Evolutionary conservation across 1,139 yeast species (phyloP).

Genomic region (Saccharomyces hybrid): DNA sequence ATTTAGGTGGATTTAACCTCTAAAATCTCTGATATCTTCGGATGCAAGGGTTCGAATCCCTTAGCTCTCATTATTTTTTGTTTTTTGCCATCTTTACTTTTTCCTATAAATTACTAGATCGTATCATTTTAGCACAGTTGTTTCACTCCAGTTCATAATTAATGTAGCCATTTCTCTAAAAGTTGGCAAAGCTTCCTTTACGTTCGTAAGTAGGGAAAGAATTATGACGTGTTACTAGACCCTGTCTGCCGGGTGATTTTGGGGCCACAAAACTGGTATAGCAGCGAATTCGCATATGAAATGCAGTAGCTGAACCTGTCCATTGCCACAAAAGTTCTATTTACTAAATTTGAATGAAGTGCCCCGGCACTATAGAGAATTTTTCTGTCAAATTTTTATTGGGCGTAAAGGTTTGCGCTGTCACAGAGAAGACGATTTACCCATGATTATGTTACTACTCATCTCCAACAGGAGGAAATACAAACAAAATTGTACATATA

Average conservation of each 20-base stretch:
- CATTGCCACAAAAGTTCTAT: neutral
- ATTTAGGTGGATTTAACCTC: constrained; percentile 7
- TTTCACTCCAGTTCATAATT: too few relatives aligned
- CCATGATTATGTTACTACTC: neutral
- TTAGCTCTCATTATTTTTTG: constrained; percentile 5
- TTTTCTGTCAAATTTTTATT: neutral
- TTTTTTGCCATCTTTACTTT: neutral
- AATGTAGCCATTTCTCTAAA: too few relatives aligned
- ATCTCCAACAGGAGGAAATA: neutral
- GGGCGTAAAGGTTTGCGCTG: neutral
- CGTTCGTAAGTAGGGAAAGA: neutral
- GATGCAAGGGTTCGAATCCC: constrained; percentile 10
- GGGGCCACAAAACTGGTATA: neutral
- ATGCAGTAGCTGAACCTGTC: neutral
- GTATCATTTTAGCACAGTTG: too few relatives aligned
- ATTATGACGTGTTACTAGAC: neutral
- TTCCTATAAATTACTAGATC: neutral
- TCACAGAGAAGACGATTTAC: neutral
- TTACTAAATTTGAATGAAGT: neutral
- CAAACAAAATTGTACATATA: neutral
- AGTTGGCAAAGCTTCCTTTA: neutral
- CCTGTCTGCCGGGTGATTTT: neutral
- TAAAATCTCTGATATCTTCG: constrained; percentile 9
- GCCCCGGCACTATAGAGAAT: neutral
- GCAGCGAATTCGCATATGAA: neutral